phyloP scores from a whole-genome alignment of 306 rosid genomes.

The Pyrus betulifolia region DNA sequence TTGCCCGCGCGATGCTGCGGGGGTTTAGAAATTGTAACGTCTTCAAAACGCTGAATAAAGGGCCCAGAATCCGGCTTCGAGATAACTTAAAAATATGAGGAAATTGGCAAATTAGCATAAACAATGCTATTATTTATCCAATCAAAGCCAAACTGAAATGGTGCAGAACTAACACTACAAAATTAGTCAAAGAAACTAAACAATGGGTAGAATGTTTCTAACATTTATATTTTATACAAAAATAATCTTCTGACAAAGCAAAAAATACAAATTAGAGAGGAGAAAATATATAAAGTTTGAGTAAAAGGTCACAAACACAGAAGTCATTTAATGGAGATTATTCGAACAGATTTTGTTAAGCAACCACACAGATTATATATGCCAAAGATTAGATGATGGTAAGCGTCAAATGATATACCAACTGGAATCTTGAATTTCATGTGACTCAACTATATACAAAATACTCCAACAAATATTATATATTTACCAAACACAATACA shows the following conservation, averaged over 20 bases:
- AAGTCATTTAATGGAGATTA: not conserved
- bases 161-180: not conserved
- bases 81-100: too few relatives aligned
- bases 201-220: too few relatives aligned
- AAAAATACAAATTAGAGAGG: too few relatives aligned
- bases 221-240: not conserved
- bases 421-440: too few relatives aligned
- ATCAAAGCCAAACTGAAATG: not conserved
- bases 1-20: too few relatives aligned
- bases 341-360: not conserved
- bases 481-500: too few relatives aligned
- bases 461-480: too few relatives aligned
- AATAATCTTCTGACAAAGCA: not conserved
- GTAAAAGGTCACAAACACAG: not conserved
- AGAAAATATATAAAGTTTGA: not conserved
- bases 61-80: constrained; percentile 93
- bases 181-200: not conserved
- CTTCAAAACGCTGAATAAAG: constrained; percentile 98
- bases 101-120: constrained; percentile 18
- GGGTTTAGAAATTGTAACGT: too few relatives aligned
- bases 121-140: not conserved
- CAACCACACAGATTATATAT: not conserved
- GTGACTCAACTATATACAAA: too few relatives aligned
- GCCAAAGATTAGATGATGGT: too few relatives aligned
- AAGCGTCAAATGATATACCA: too few relatives aligned